phyloP scores from a whole-genome alignment of 495 filamentous ascomycete species.

The Niebla homalea region DNA sequence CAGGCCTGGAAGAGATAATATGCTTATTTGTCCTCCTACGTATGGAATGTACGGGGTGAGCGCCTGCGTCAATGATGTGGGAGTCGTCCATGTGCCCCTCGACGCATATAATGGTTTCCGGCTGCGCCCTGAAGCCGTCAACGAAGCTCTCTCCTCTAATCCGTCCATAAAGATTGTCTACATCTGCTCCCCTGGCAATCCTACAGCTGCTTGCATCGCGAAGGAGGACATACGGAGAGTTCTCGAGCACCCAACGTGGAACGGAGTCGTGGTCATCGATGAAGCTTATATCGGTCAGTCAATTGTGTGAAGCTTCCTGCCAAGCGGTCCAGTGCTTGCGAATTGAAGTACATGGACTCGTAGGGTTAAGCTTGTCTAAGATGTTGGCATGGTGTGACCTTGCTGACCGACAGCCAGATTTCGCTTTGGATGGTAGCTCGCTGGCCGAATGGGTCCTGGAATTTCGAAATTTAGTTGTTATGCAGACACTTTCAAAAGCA shows the following conservation, averaged over 20 bases:
- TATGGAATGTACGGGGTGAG: conserved; percentile 98
- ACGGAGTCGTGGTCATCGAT: conserved; percentile 84
- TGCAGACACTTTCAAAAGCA: conserved; percentile 94
- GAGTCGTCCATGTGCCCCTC: conserved; percentile 73
- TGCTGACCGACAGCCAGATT: conserved; percentile 31
- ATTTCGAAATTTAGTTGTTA: conserved; percentile 89
- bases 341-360: too few relatives aligned
- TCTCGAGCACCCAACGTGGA: conserved; percentile 83
- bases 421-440: conserved; percentile 62
- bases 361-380: too few relatives aligned
- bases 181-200: conserved; percentile 89
- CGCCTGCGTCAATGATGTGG: conserved; percentile 83
- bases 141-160: conserved; percentile 45
- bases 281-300: conserved; percentile 71
- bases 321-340: too few relatives aligned
- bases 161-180: conserved; percentile 74
- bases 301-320: too few relatives aligned
- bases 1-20: conserved; percentile 69
- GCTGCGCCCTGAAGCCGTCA: conserved; percentile 58
- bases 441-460: conserved; percentile 88
- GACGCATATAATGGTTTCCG: conserved; percentile 46
- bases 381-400: too few relatives aligned
- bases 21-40: conserved; percentile 88
- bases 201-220: conserved; percentile 62
- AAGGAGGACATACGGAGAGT: conserved; percentile 61